These are phyloP conservation scores for Hypoxylon lienhwacheense DNA, from an alignment of 495 filamentous ascomycete genomes.

Conservation along the genomic window DNA sequence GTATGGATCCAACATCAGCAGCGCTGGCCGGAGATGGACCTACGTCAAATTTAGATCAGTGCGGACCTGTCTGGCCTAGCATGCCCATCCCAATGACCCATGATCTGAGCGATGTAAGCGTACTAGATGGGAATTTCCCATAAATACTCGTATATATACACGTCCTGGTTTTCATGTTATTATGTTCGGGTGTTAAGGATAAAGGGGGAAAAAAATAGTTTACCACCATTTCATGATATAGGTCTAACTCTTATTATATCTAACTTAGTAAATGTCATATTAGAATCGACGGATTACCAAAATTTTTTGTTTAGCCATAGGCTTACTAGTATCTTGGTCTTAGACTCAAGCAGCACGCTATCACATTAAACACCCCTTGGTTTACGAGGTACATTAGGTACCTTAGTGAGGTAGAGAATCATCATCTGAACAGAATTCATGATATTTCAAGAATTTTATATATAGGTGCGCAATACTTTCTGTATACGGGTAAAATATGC, in stretches of 20 bases:
- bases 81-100: slow-evolving; percentile 22
- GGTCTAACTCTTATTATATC: background rate
- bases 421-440: too few relatives aligned
- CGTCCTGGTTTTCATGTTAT: background rate
- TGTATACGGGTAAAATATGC: background rate
- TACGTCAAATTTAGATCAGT: slow-evolving; percentile 15
- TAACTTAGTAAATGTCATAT: too few relatives aligned
- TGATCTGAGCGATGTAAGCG: slow-evolving; percentile 13
- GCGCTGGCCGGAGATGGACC: slow-evolving; percentile 10
- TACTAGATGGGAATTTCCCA: slow-evolving; percentile 19
- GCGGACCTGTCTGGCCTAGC: slow-evolving; percentile 17
- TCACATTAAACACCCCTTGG: too few relatives aligned
- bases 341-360: too few relatives aligned
- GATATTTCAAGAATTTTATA: too few relatives aligned
- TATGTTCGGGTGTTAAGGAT: background rate
- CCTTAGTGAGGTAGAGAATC: too few relatives aligned
- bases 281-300: too few relatives aligned
- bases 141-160: background rate
- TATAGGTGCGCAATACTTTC: too few relatives aligned
- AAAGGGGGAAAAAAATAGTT: slow-evolving; percentile 3
- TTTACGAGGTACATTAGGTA: too few relatives aligned
- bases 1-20: slow-evolving; percentile 8
- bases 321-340: too few relatives aligned
- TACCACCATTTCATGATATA: slow-evolving; percentile 7
- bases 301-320: too few relatives aligned